Percentiles rank a stretch among this genome's conserved stretches.
These are phyloP conservation scores for Trichophyton benhamiae DNA, from an alignment of 2,329 filamentous ascomycete genomes.

Conservation along the genomic window DNA sequence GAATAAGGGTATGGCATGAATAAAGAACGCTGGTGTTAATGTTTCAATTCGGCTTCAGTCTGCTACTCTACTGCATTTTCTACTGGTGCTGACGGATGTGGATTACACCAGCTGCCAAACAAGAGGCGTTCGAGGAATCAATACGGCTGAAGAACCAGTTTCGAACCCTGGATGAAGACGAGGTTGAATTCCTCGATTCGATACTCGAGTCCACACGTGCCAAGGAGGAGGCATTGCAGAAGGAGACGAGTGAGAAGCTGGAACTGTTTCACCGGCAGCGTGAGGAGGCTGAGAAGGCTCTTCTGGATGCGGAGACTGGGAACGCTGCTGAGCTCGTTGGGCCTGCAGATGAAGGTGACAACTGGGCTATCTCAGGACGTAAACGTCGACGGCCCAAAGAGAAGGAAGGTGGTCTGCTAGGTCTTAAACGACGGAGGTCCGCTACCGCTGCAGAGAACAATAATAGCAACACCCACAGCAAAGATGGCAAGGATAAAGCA, in stretches of 20 bases:
- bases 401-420: conserved; percentile 25
- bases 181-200: conserved; percentile 42
- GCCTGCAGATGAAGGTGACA: conserved; percentile 27
- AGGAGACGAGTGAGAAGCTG: conserved; percentile 47
- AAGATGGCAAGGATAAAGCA: neutral
- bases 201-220: conserved; percentile 45
- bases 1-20: conserved; percentile 34
- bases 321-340: conserved; percentile 15
- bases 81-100: neutral
- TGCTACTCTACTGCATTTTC: neutral
- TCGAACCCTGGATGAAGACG: conserved; percentile 40
- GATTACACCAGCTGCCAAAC: conserved; percentile 32
- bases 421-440: conserved; percentile 33
- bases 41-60: neutral
- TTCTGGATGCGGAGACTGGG: conserved; percentile 27
- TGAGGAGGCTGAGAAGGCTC: conserved; percentile 44
- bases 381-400: conserved; percentile 43
- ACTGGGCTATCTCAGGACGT: conserved; percentile 39
- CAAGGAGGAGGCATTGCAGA: conserved; percentile 45
- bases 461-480: too few species aligned
- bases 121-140: conserved; percentile 42
- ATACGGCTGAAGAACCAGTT: conserved; percentile 41
- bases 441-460: conserved; percentile 16
- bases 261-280: conserved; percentile 48
- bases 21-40: neutral